These are phyloP conservation scores for Trichoderma sp. DNA, from an alignment of 2,329 filamentous ascomycete species.

Conservation along the genomic window DNA sequence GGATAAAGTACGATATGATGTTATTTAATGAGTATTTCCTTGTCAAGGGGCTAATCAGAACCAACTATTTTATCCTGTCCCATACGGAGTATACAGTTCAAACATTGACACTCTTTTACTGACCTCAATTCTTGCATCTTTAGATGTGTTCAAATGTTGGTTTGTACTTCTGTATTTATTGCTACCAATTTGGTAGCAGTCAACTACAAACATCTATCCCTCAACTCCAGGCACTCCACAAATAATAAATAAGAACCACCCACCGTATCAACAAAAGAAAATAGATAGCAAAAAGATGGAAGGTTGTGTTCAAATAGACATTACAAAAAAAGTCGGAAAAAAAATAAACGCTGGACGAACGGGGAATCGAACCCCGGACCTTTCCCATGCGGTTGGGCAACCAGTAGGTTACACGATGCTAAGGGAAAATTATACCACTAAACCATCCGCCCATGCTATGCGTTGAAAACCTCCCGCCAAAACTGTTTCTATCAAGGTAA, in stretches of 20 bases:
- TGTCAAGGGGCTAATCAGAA: not conserved
- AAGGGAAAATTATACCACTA: slow-evolving; percentile 23
- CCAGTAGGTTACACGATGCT: slow-evolving; percentile 2
- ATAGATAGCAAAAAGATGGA: not conserved
- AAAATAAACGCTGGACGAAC: slow-evolving; percentile 20
- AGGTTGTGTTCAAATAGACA: not conserved
- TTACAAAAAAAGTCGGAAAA: not conserved
- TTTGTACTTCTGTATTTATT: not conserved
- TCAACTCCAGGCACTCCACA: not conserved
- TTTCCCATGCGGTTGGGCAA: slow-evolving; percentile 15
- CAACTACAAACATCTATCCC: not conserved
- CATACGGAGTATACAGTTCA: not conserved
- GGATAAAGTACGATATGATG: not conserved
- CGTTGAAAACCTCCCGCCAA: not conserved
- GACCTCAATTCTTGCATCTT: not conserved
- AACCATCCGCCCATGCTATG: slow-evolving; percentile 18
- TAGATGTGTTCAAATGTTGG: not conserved
- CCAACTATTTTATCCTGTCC: not conserved
- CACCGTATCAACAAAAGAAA: not conserved
- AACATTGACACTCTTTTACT: not conserved
- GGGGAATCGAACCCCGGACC: slow-evolving; percentile 24
- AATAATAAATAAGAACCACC: not conserved
- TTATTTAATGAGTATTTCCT: not conserved
- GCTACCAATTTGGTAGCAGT: not conserved
- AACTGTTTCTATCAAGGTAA: not conserved